Base-by-base conservation (phyloP, 1,284 basidiomycete species). In the Apiotrichum akiyoshidainum region DNA sequence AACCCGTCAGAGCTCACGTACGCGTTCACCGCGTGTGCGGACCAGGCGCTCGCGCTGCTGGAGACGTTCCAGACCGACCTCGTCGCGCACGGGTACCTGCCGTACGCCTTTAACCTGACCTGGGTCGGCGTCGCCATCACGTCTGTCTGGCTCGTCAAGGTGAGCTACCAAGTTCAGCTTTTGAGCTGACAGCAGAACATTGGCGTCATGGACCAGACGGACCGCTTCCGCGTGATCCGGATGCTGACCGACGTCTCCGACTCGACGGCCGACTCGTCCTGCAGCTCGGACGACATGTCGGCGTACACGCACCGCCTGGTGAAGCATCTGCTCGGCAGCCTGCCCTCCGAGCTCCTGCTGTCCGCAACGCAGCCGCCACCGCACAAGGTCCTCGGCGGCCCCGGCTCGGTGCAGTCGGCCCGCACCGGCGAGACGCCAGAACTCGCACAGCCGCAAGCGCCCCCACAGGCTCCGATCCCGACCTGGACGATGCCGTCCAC, bases 241-340 rank as follows among this genome's bases (percentile, higher is more conserved):
- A 41, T 42, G 12, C 58, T 69, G n/a, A 58, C 61, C 17, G 59
- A 58, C 21, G 60, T 60, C 1, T 54, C 57, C 4, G 58, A 55
- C 19, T 61, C 61, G 9, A 67, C 61, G 5, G 54, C 52, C 6
- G 58, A 61, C 35, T 63, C 64, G 16, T 66, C 66, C 5, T 42
- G 57, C 22, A 55, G 59, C 11, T 56, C 62, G 1, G 67, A 69
- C 52, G 67, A 69, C 54, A 69, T 69, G 67, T 39, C 65, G 9
- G 60, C 66, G n/a, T 69, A 67, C 53, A 67, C 59, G 13, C 64
- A 67, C 55, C 64, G 67, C n/a, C 58, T 69, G 7, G 19, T 67
- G 5, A 69, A 65, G 49, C 65, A 69, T 52, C 59, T 69, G 6
- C 57, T 69, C 17, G 58, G 54, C 49, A 57, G 59, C 5, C 50